Conservation (phyloP, 768 basidiomycete species). For the Termitomyces sp. region DNA sequence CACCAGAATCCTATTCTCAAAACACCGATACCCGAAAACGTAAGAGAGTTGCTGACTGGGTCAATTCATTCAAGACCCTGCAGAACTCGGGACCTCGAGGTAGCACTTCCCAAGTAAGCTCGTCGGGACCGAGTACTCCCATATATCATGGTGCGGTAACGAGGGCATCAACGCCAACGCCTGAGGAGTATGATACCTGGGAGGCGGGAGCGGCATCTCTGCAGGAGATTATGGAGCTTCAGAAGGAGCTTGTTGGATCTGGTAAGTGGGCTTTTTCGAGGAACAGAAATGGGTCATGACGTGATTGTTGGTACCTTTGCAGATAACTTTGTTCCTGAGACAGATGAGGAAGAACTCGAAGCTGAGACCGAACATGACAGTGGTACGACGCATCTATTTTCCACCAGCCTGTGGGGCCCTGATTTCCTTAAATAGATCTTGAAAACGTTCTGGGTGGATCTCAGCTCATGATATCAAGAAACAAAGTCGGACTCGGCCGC, state of each 20-base stretch:
- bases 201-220: slow-evolving; percentile 21
- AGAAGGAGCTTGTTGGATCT: slow-evolving; percentile 9
- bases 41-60: slow-evolving; percentile 13
- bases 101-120: not conserved
- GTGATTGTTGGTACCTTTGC: not conserved
- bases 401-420: not conserved
- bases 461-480: not conserved
- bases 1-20: slow-evolving; percentile 4
- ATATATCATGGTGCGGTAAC: not conserved
- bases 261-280: slow-evolving; percentile 3
- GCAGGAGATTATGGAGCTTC: slow-evolving; percentile 18
- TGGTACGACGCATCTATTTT: not conserved
- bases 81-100: not conserved
- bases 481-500: not conserved
- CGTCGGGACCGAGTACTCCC: slow-evolving; percentile 1
- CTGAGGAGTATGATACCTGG: slow-evolving; percentile 22
- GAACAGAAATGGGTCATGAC: not conserved
- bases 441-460: slow-evolving; percentile 3
- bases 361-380: not conserved
- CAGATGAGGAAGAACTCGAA: not conserved
- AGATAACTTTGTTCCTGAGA: slow-evolving; percentile 12
- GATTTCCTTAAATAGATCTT: not conserved
- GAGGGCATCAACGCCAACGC: not conserved
- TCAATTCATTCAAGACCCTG: not conserved
- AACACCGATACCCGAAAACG: slow-evolving; percentile 10